These are phyloP conservation scores for Saccharomyces jurei DNA, from an alignment of 805 yeast genomes.

Conservation along the genomic window DNA sequence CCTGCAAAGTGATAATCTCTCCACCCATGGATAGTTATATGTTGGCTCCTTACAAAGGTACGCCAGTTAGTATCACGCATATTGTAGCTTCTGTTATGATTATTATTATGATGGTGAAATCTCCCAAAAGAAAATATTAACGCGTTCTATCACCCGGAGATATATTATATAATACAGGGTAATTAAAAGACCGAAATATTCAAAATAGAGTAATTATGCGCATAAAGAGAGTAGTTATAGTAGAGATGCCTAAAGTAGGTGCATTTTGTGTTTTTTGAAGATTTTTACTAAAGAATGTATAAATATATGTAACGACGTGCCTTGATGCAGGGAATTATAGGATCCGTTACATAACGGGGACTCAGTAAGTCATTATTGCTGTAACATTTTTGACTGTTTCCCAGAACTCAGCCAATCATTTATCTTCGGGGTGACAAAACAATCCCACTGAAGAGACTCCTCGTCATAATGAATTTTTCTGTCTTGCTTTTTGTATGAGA, in stretches of 20 bases:
- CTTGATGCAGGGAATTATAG: neutral
- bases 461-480: conserved; percentile 4
- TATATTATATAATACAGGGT: neutral
- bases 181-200: neutral
- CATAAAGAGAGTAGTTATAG: neutral
- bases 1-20: conserved; percentile 63
- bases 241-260: neutral
- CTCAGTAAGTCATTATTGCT: neutral
- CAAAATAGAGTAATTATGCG: neutral
- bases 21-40: conserved; percentile 36
- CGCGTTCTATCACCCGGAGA: neutral
- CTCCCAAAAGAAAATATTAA: neutral
- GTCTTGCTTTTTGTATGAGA: conserved; percentile 2
- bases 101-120: neutral
- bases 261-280: neutral
- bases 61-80: neutral
- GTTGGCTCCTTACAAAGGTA: neutral
- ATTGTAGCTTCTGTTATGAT: neutral
- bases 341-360: neutral
- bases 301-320: neutral
- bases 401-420: neutral
- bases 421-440: conserved; percentile 11
- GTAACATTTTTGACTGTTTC: neutral
- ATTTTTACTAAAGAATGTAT: neutral
- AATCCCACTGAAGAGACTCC: conserved; percentile 12